Base-by-base conservation (phyloP, 345 rosid species). In the Rhodomyrtus tomentosa region DNA sequence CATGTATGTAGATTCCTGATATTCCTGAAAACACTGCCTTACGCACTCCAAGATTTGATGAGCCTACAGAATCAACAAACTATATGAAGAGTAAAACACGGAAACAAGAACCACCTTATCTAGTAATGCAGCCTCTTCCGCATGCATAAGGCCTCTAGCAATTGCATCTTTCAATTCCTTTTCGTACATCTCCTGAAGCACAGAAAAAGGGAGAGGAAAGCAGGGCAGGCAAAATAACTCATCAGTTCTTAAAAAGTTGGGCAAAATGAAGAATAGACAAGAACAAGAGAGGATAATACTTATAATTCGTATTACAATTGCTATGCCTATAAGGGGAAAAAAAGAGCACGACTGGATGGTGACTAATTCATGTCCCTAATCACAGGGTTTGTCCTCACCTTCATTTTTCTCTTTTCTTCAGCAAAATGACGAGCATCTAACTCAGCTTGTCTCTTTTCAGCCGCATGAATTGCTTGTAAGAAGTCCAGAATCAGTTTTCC, bases 81-180 rank as follows among this genome's bases (percentile, higher is more conserved):
- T 82, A 55, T 86, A 50, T 48, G 52, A 84, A 85, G 81, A 55
- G 18, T 52, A 27, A 82, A 54, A 84, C 20, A 49, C 10, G n/a
- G n/a, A 45, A 59, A 49, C 80, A 58, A 54, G 40, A 85, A 83
- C 24, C 85, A 98, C 99, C 99, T 98, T 98, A 87, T 98, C 96
- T 88, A 96, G 86, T 62, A 98, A 92, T 72, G 99, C 99, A 49
- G 96, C 99, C 91, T 98, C 98, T 92, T 98, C 99, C 25, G 93
- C 92, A 85, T 84, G 95, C 99, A 98, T 98, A 55, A 98, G 95
- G 85, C 95, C 98, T 87, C 98, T 94, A 6, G 96, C 98, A 89
- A 95, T 95, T 49, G 90, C 92, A 89, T 98, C 98, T 88, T 95
- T 93, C 89, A 96, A 85, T 87, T 96, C 95, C 87, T 92, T 98